A percentile compares a stretch with the other conserved stretches of the same genome.
Conservation (phyloP, 495 filamentous ascomycete genomes). For the Sabuloglossum arenarium region DNA sequence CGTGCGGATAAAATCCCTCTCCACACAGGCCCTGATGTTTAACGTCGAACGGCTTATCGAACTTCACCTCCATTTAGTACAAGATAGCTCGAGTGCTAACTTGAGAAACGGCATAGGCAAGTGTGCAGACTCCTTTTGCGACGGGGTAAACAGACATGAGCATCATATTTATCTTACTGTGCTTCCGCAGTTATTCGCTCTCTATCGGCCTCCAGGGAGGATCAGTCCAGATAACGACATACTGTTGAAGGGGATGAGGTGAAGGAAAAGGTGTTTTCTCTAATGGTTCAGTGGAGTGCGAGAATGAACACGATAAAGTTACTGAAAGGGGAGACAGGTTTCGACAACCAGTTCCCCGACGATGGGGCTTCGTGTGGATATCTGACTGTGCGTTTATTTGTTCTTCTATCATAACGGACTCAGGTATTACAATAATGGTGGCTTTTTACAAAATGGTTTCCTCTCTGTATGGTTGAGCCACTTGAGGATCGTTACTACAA, state of each 20-base stretch:
- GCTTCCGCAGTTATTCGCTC: conserved; percentile 26
- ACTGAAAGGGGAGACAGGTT: background rate
- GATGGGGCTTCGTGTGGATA: too few relatives aligned
- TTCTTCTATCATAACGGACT: too few relatives aligned
- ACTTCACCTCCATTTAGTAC: too few relatives aligned
- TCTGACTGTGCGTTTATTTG: too few relatives aligned
- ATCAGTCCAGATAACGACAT: conserved; percentile 22
- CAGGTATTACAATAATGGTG: too few relatives aligned
- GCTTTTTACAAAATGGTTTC: too few relatives aligned
- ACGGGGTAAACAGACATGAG: background rate
- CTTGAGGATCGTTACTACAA: too few relatives aligned
- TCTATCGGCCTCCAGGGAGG: conserved; percentile 22
- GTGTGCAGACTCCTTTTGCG: conserved; percentile 25
- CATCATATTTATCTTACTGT: conserved; percentile 24
- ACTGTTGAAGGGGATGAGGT: conserved; percentile 13
- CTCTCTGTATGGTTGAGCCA: too few relatives aligned
- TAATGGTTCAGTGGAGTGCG: conserved; percentile 27
- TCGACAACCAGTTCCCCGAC: background rate
- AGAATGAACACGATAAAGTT: conserved; percentile 20
- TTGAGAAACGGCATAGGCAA: too few relatives aligned
- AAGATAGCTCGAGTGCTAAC: too few relatives aligned
- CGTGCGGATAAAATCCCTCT: conserved; percentile 22
- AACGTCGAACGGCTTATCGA: too few relatives aligned
- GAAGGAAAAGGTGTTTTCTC: conserved; percentile 20
- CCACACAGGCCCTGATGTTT: conserved; percentile 19